phyloP scores from a whole-genome alignment of 169 alveolate genomes.

The Toxoplasma gondii region DNA sequence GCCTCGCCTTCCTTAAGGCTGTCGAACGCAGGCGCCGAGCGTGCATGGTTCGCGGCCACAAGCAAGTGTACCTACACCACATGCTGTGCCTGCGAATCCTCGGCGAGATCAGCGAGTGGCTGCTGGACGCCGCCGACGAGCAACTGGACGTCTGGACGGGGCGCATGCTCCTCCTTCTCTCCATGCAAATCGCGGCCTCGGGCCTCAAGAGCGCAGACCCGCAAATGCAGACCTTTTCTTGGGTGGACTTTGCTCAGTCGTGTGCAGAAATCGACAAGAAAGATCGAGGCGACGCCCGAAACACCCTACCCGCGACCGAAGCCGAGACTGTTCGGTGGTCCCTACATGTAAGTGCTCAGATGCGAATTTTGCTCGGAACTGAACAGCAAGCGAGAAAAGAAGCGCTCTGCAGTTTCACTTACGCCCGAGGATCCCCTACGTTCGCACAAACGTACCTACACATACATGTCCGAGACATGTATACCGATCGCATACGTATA shows the following conservation, averaged over 20 bases:
- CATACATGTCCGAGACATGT: too few species aligned
- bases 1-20: conserved; percentile 37
- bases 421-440: too few species aligned
- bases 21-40: conserved; percentile 38
- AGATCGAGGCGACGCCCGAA: not conserved
- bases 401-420: too few species aligned
- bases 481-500: too few species aligned
- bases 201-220: conserved; percentile 58
- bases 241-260: not conserved
- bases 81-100: conserved; percentile 51
- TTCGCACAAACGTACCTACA: too few species aligned
- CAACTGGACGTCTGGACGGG: conserved; percentile 66
- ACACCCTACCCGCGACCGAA: not conserved
- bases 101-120: conserved; percentile 54
- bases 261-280: not conserved
- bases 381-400: too few species aligned
- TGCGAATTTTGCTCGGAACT: not conserved
- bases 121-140: conserved; percentile 54
- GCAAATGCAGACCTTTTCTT: conserved; percentile 41
- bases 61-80: conserved; percentile 24
- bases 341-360: conserved; percentile 44
- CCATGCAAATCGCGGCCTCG: conserved; percentile 64
- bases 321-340: conserved; percentile 63
- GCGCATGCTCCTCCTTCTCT: conserved; percentile 54
- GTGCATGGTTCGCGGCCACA: not conserved